Percentiles rank a stretch among this genome's conserved stretches.
These are phyloP conservation scores for Periconia macrospinosa DNA, from an alignment of 2,329 filamentous ascomycete species.

Conservation along the genomic window DNA sequence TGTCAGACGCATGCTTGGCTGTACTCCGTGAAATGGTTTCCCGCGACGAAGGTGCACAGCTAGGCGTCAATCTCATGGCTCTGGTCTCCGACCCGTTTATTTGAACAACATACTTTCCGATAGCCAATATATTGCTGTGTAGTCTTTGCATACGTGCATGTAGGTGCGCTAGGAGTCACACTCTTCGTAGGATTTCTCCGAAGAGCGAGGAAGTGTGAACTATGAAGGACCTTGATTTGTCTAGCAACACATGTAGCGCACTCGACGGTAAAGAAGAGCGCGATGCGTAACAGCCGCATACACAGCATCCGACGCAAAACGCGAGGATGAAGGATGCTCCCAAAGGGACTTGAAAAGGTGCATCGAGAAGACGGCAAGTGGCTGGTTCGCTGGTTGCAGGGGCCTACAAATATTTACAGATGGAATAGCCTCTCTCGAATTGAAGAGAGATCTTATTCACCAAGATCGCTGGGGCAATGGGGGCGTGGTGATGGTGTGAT, in stretches of 20 bases:
- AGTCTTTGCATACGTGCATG: slow-evolving; percentile 29
- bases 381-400: slow-evolving; percentile 45
- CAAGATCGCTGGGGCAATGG: too few species aligned
- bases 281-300: slow-evolving; percentile 46
- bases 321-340: slow-evolving; percentile 49
- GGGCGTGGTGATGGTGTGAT: too few species aligned
- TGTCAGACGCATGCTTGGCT: slow-evolving; percentile 20
- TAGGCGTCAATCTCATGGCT: slow-evolving; percentile 36
- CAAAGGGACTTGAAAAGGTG: slow-evolving; percentile 48
- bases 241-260: slow-evolving; percentile 45
- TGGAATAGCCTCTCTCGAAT: too few species aligned
- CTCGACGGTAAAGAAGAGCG: slow-evolving; percentile 18
- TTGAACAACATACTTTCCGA: neutral
- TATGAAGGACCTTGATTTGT: slow-evolving; percentile 57
- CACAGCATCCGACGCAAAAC: slow-evolving; percentile 51
- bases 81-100: slow-evolving; percentile 11
- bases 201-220: slow-evolving; percentile 56
- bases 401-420: too few species aligned
- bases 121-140: neutral
- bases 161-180: slow-evolving; percentile 58
- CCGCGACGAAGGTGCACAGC: slow-evolving; percentile 14
- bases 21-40: slow-evolving; percentile 25
- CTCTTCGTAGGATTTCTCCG: slow-evolving; percentile 46
- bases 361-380: slow-evolving; percentile 48
- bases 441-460: too few species aligned